A percentile compares a stretch with the other conserved stretches of the same genome.
phyloP scores from a whole-genome alignment of 106 monocot species.

The Xerophyta viscosa region DNA sequence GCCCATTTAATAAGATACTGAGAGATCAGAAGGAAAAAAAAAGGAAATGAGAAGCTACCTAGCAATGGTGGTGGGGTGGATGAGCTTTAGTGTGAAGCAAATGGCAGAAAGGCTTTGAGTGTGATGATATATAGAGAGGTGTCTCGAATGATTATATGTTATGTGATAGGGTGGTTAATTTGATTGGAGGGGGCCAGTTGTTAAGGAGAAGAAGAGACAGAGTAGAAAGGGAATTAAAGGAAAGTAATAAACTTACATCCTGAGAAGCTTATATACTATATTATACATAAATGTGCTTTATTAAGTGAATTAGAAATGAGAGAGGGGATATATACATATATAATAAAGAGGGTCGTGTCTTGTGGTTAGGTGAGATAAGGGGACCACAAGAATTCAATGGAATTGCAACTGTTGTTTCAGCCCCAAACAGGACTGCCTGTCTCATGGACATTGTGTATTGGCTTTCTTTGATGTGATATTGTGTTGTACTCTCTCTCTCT shows the following conservation, averaged over 20 bases:
- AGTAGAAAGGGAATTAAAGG: slow-evolving; percentile 2
- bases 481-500: background rate
- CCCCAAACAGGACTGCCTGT: slow-evolving; percentile 19
- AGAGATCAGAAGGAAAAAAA: background rate
- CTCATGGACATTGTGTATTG: slow-evolving; percentile 10
- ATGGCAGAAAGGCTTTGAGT: background rate
- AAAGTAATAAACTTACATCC: too few species aligned
- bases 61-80: background rate
- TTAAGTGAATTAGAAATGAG: too few species aligned
- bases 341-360: too few species aligned
- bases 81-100: slow-evolving; percentile 3
- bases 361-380: slow-evolving; percentile 16
- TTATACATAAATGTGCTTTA: too few species aligned
- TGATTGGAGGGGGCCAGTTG: slow-evolving; percentile 1
- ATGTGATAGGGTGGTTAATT: slow-evolving; percentile 2
- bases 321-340: too few species aligned
- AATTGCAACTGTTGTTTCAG: slow-evolving; percentile 3
- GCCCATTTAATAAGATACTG: slow-evolving; percentile 14
- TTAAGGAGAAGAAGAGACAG: background rate
- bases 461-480: slow-evolving; percentile 8
- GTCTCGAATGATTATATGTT: slow-evolving; percentile 3
- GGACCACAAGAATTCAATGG: slow-evolving; percentile 20
- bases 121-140: background rate
- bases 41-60: background rate
- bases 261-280: too few species aligned